These are phyloP conservation scores for Zygotorulaspora florentina DNA, from an alignment of 805 yeast genomes.

Conservation along the genomic window DNA sequence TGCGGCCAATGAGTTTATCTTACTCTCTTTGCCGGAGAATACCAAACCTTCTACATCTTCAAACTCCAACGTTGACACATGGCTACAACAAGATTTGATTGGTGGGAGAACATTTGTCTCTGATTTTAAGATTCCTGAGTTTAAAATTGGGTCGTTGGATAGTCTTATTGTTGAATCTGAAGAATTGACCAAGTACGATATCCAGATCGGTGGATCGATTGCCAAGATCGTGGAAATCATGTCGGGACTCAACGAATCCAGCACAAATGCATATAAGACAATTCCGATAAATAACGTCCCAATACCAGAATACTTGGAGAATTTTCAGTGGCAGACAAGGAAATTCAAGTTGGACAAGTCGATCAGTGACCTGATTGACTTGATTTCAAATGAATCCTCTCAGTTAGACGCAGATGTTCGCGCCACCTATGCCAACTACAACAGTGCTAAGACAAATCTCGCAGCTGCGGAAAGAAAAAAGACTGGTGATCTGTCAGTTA, in stretches of 20 bases:
- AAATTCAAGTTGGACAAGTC: conserved; percentile 84
- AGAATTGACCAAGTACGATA: conserved; percentile 77
- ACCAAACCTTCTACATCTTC: conserved; percentile 51
- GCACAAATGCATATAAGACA: conserved; percentile 46
- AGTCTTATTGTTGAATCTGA: conserved; percentile 87
- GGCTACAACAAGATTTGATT: conserved; percentile 53
- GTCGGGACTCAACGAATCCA: conserved; percentile 41
- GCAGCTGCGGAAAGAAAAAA: conserved; percentile 88
- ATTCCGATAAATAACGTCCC: conserved; percentile 50
- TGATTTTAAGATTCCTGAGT: conserved; percentile 66
- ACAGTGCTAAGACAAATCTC: conserved; percentile 75
- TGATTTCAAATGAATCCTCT: conserved; percentile 71
- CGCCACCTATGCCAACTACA: conserved; percentile 67
- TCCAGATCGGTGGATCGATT: conserved; percentile 66
- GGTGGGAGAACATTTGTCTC: conserved; percentile 57
- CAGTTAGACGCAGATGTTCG: conserved; percentile 83
- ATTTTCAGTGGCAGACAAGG: conserved; percentile 82
- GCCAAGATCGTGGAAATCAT: conserved; percentile 75
- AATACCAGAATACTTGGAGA: conserved; percentile 57
- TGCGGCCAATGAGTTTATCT: conserved; percentile 37
- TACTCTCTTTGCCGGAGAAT: conserved; percentile 52
- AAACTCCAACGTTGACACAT: conserved; percentile 39
- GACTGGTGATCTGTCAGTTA: conserved; percentile 88
- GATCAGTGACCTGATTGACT: conserved; percentile 65
- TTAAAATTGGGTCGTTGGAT: conserved; percentile 93